phyloP scores from a whole-genome alignment of 345 rosid species.

The Salix koriyanagi region DNA sequence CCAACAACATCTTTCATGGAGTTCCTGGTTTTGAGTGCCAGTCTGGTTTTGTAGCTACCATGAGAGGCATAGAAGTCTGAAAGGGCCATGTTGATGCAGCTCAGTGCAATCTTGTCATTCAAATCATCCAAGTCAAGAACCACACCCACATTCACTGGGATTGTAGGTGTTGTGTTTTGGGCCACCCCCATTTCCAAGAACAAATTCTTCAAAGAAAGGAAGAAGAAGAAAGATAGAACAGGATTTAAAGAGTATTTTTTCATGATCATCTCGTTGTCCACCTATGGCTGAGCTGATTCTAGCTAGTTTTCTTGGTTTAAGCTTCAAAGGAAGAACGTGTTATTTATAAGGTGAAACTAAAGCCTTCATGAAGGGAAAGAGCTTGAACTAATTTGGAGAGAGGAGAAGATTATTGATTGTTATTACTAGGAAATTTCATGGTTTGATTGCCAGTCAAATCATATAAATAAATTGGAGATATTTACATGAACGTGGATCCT shows the following conservation, averaged over 20 bases:
- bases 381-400: neutral
- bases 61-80: slow-evolving; percentile 43
- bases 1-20: slow-evolving; percentile 29
- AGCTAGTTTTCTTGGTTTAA: neutral
- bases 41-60: slow-evolving; percentile 42
- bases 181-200: slow-evolving; percentile 3
- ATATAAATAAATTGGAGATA: neutral
- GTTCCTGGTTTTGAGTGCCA: slow-evolving; percentile 34
- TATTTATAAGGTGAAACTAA: neutral
- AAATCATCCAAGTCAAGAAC: slow-evolving; percentile 34
- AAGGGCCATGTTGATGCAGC: slow-evolving; percentile 53
- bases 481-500: neutral
- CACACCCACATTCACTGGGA: slow-evolving; percentile 45
- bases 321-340: neutral
- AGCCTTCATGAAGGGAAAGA: too few species aligned
- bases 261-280: neutral
- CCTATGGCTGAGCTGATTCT: neutral
- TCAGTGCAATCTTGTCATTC: slow-evolving; percentile 24
- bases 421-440: neutral
- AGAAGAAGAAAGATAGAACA: neutral
- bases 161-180: slow-evolving; percentile 4
- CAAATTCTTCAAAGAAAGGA: neutral
- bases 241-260: neutral
- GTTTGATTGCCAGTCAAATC: neutral
- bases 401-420: neutral